Conservation (phyloP, 2,329 filamentous ascomycete species). For the Alternaria novae-zelandiae region DNA sequence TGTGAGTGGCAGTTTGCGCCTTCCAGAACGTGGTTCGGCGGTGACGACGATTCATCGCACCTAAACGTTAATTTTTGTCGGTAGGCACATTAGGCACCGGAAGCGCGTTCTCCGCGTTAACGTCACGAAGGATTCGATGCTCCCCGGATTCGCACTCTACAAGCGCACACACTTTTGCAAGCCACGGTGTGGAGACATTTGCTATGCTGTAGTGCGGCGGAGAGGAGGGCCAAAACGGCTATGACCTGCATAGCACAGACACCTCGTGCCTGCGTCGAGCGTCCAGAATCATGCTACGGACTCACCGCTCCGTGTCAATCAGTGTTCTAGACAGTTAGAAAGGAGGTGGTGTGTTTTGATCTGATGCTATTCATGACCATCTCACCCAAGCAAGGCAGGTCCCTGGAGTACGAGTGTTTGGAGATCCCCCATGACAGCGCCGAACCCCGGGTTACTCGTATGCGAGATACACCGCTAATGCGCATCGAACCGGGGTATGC, state of each 20-base stretch:
- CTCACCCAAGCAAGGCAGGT: not conserved
- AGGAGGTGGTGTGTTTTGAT: not conserved
- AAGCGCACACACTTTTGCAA: constrained; percentile 2
- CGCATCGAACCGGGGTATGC: not conserved
- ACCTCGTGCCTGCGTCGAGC: constrained; percentile 5
- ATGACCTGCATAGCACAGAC: constrained; percentile 4
- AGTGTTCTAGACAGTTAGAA: not conserved
- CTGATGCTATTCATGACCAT: not conserved
- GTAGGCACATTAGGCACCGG: constrained; percentile 1
- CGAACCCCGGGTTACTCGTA: constrained; percentile 20
- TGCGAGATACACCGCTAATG: constrained; percentile 19
- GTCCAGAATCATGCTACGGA: not conserved
- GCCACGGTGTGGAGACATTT: constrained; percentile 3
- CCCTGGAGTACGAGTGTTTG: constrained; percentile 1
- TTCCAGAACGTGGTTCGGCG: not conserved
- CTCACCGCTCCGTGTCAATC: not conserved
- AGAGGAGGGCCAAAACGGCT: not conserved
- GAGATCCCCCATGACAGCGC: constrained; percentile 2
- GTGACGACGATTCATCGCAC: not conserved
- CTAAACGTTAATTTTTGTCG: not conserved
- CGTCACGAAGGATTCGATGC: not conserved
- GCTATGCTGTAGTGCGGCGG: not conserved
- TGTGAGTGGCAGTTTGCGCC: not conserved
- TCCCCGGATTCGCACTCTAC: constrained; percentile 5
- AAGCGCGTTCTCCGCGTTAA: constrained; percentile 7